A percentile compares a stretch with the other conserved stretches of the same genome.
Conservation (phyloP, 495 filamentous ascomycete species). For the Penicillium desertorum region DNA sequence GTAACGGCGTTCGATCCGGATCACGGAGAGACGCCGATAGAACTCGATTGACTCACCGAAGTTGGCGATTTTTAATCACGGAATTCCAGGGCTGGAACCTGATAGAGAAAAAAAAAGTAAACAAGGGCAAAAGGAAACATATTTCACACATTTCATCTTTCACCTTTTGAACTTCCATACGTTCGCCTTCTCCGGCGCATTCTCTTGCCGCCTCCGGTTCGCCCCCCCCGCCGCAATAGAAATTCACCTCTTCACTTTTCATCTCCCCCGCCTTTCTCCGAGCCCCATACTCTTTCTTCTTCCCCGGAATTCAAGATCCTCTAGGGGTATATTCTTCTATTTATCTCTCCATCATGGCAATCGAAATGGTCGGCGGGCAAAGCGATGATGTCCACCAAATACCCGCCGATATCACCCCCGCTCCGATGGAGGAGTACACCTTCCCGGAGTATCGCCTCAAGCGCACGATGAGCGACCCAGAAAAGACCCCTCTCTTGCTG, state of each 20-base stretch:
- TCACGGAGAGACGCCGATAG: slow-evolving; percentile 14
- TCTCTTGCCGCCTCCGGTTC: slow-evolving; percentile 24
- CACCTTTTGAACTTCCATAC: neutral
- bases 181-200: slow-evolving; percentile 10
- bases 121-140: neutral
- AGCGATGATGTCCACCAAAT: slow-evolving; percentile 34
- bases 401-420: slow-evolving; percentile 24
- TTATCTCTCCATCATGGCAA: slow-evolving; percentile 24
- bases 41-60: slow-evolving; percentile 34
- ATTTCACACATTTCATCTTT: neutral
- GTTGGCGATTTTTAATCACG: slow-evolving; percentile 20
- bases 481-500: slow-evolving; percentile 75
- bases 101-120: neutral
- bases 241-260: slow-evolving; percentile 5
- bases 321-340: neutral
- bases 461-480: slow-evolving; percentile 62
- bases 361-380: slow-evolving; percentile 32
- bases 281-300: neutral
- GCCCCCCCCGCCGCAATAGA: slow-evolving; percentile 7
- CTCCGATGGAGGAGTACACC: slow-evolving; percentile 57
- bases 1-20: slow-evolving; percentile 6
- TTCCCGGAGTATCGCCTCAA: slow-evolving; percentile 73
- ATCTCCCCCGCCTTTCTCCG: neutral
- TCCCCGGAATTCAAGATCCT: slow-evolving; percentile 1
- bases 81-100: neutral